Base-by-base conservation (phyloP, 352 stramenopile species). In the Hyaloperonospora brassicae region DNA sequence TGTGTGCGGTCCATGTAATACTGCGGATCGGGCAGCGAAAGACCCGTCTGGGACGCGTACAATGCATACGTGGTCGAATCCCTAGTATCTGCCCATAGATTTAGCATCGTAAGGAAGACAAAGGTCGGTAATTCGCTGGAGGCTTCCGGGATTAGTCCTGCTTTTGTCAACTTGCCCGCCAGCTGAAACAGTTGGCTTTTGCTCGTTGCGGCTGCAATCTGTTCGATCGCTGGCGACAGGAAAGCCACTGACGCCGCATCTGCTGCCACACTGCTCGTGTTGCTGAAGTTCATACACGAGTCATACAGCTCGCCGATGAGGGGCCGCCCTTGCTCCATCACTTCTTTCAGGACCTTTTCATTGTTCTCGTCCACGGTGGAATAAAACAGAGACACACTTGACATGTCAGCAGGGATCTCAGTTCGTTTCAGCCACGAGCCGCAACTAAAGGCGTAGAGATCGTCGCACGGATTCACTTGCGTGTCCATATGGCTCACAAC, bases 1-100 rank as follows among this genome's bases (percentile, higher is more conserved):
- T 95, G 73, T 21, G 65, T 72, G 1, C 75, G 61, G 55, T 98
- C 86, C 45, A 97, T 74, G 62, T 98, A 98, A 54, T 98, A 98
- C 61, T 95, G 68, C 2, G 72, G 77, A 62, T 96, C 87, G 0
- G 90, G 90, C 10, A 98, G 63, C 34, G 77, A 82, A n/a, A 98
- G 70, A 1, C 92, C 80, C 1, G 42, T 73, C 57, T 97, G 91
- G 12, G 70, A 83, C 5, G 93, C 65, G 55, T 97, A 89, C 22
- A 89, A 55, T 17, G 87, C 74, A 47, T 92, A 90, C 42, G 76
- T 75, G 12, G 87, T 85, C 8, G 77, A 81, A 47, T 97, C 83
- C 46, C 86, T 85, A 0, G 91, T 84, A 66, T 97, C 89, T 0
- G 88, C 74, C 38, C 72, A 62, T 0, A 93, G 76, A 7, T 68